Percentiles rank a stretch among this genome's conserved stretches.
These are phyloP conservation scores for Cryptococcus sp. DNA, from an alignment of 1,284 basidiomycete species.

Conservation along the genomic window DNA sequence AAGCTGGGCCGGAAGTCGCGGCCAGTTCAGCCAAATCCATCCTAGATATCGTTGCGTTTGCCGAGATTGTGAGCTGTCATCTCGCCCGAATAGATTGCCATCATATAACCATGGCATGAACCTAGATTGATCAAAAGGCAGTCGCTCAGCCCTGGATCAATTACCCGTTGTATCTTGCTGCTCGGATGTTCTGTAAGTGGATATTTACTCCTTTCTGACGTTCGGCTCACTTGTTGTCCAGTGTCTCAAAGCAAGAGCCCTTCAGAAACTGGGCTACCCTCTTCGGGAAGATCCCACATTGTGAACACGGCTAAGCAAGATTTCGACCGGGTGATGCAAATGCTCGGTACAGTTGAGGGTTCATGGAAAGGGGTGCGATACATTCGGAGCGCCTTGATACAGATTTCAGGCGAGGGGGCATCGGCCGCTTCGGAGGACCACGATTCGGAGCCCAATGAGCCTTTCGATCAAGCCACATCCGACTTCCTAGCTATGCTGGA, in stretches of 20 bases:
- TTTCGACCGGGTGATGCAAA: constrained; percentile 16
- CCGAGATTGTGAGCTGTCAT: constrained; percentile 5
- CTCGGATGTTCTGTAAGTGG: constrained; percentile 23
- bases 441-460: too few species aligned
- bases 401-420: constrained; percentile 4
- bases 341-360: constrained; percentile 15
- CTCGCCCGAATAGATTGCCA: too few species aligned
- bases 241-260: constrained; percentile 4
- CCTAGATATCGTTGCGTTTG: constrained; percentile 24
- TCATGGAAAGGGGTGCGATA: constrained; percentile 27
- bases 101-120: too few species aligned
- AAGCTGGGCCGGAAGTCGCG: constrained; percentile 14
- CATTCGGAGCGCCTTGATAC: constrained; percentile 19
- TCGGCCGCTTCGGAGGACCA: too few species aligned
- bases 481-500: too few species aligned
- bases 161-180: constrained; percentile 26
- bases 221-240: background rate
- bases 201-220: background rate
- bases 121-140: constrained; percentile 23
- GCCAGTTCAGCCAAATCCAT: constrained; percentile 29
- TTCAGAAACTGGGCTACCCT: background rate
- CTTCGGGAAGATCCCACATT: constrained; percentile 10
- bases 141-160: constrained; percentile 26
- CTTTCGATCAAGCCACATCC: too few species aligned
- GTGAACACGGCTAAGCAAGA: constrained; percentile 17